Base-by-base conservation (phyloP, 805 yeast genomes). In the Saccharomycopsis capsularis region DNA sequence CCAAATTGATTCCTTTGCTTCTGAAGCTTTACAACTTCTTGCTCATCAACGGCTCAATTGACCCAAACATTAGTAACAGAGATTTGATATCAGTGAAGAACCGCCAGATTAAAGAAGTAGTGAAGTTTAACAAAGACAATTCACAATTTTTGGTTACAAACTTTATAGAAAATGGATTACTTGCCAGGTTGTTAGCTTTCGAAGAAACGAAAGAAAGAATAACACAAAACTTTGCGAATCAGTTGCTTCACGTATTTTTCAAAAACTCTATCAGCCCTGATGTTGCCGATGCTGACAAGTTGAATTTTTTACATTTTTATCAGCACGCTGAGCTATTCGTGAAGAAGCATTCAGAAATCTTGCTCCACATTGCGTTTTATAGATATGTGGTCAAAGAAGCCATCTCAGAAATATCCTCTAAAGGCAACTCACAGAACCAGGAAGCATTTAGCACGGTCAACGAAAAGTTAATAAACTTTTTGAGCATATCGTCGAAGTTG, bases 61-160 rank as follows among this genome's bases (percentile, higher is more conserved):
- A 40, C 23, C 30, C 29, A 6, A 41, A 39, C 11, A 47, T 51
- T 30, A 41, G 36, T 22, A 37, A 40, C 19, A 29, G 52, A 15
- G 36, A 29, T 11, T 16, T 36, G 18, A 25, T 48, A 7, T n/a
- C 44, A 9, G n/a, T 29, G 19, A 48, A 48, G 35, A 40, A 22
- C 16, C 42, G 36, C 27, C 42, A 40, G 15, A 25, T 51, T 15
- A 51, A 47, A 34, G 54, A 51, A n/a, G 24, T 47, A 19, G 51
- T 51, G 11, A 51, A 51, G 21, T 51, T 51, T 29, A 27, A 47
- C 27, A 51, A 51, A 18, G 54, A 47, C 21, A 47, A 47, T 32
- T 44, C 52, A 21, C 45, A 44, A 16, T 51, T 51, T 27, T 16
- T 51, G 3, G 18, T 36, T 3, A 41, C 25, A 4, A n/a, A 27